Evolutionary conservation across 495 filamentous ascomycete genomes (phyloP), one percentile per base, ranked within the genome.

Genomic region (Neurospora sp.): DNA sequence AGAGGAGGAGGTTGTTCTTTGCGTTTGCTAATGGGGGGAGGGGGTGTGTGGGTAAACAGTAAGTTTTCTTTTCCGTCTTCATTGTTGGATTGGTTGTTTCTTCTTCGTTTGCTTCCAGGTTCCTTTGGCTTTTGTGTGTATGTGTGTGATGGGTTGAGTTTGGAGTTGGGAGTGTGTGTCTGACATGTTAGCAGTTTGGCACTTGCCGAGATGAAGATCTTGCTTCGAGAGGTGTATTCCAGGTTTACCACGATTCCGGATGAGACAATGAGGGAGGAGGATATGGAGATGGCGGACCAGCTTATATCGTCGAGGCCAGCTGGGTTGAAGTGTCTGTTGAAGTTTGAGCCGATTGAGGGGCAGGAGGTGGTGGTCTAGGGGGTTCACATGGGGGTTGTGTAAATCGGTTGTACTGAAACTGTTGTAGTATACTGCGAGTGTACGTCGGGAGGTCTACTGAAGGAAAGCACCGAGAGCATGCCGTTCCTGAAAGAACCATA

Each of bases 181-280:
- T 79, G 44, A 81, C 75, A 48, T 38, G 40, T 72, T 48, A 9
- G 7, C 16, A 91, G 89, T 77, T 82, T 92, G 44, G 90, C 89
- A 0, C 84, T 89, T n/a, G 85, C 87, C 39, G 89, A 92, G 77
- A 91, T 92, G 89, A 91, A 89, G 80, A 82, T 84, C 11, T 77
- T 91, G 41, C 82, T 92, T 20, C 80, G 80, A 27, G 87, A 86
- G 48, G 83, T 90, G 4, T 92, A 92, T 77, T 86, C 86, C 7
- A 81, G 78, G 5, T 91, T 86, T 70, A 82, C 79, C 16, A 90
- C 90, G 2, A 76, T 81, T 0, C 84, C 88, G 7, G 86, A 89
- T 9, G 72, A 75, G 5, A 81, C 85, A 42, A 90, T 89, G 88
- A 78, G 71, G 31, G 83, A 77, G 16, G 80, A 78, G 31, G 86